These are phyloP conservation scores for Cercophora newfieldiana DNA, from an alignment of 495 filamentous ascomycete species.

Conservation along the genomic window DNA sequence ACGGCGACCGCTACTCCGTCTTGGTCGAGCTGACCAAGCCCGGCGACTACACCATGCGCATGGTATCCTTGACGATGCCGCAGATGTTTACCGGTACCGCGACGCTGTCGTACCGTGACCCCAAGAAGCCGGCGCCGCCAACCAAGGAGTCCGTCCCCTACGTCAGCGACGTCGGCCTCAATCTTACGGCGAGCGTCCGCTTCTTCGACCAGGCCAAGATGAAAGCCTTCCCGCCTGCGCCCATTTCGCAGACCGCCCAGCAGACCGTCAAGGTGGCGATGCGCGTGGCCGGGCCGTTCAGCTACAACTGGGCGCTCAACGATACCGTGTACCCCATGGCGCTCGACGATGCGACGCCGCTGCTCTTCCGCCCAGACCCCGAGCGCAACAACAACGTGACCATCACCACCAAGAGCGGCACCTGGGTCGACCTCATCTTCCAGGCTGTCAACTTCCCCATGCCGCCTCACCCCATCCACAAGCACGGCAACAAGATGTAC, in stretches of 20 bases:
- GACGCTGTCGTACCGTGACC: conserved; percentile 37
- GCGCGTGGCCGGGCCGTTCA: conserved; percentile 36
- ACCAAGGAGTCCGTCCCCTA: conserved; percentile 36
- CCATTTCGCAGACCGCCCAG: conserved; percentile 43
- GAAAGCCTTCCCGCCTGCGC: conserved; percentile 43
- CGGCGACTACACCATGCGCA: conserved; percentile 43
- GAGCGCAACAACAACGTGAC: conserved; percentile 40
- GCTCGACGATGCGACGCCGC: conserved; percentile 26
- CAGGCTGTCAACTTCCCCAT: conserved; percentile 37
- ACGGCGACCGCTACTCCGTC: conserved; percentile 44
- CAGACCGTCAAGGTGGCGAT: conserved; percentile 42
- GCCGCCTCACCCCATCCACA: conserved; percentile 59
- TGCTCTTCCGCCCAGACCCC: conserved; percentile 48
- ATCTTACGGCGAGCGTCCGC: conserved; percentile 37
- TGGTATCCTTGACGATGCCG: conserved; percentile 28
- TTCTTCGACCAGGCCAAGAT: conserved; percentile 39
- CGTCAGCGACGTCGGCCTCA: conserved; percentile 42
- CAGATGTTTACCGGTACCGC: conserved; percentile 40
- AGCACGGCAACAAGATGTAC: conserved; percentile 61
- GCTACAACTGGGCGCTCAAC: conserved; percentile 52
- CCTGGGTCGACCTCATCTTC: conserved; percentile 59
- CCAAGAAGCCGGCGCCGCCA: conserved; percentile 20
- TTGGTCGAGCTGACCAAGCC: conserved; percentile 39
- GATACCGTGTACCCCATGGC: conserved; percentile 32
- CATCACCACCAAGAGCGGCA: conserved; percentile 49